Conservation (phyloP, 164 flowering plant species). For the Stephania yunnanensis region DNA sequence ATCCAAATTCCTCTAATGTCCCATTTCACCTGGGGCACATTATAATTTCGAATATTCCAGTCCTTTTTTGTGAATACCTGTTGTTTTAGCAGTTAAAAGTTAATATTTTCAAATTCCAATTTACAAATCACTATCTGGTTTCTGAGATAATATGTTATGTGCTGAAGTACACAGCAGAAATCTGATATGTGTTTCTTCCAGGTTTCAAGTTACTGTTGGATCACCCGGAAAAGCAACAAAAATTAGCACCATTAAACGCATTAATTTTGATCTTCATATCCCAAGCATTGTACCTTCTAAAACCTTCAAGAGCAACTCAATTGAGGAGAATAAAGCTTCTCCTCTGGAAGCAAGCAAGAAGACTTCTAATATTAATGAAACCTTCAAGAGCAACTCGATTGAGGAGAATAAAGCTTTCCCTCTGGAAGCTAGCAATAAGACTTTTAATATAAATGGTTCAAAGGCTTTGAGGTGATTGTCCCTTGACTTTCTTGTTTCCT, state of each 20-base stretch:
- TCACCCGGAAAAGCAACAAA: conserved; percentile 20
- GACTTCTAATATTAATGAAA: conserved; percentile 30
- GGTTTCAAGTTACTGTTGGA: conserved; percentile 23
- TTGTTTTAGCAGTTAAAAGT: too few species aligned
- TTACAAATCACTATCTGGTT: too few species aligned
- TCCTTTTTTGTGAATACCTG: too few species aligned
- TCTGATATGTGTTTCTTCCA: conserved; percentile 23
- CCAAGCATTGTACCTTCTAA: conserved; percentile 18
- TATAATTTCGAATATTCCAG: too few species aligned
- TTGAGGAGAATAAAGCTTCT: conserved; percentile 22
- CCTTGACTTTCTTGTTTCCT: background rate
- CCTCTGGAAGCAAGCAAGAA: conserved; percentile 25
- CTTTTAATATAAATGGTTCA: conserved; percentile 26
- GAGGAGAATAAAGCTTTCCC: conserved; percentile 23
- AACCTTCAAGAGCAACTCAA: conserved; percentile 21
- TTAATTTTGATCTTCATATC: conserved; percentile 21
- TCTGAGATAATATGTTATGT: background rate
- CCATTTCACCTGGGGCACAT: too few species aligned
- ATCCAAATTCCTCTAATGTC: too few species aligned
- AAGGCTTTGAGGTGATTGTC: conserved; percentile 24
- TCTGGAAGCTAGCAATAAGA: conserved; percentile 24
- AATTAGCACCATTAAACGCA: conserved; percentile 17
- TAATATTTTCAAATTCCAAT: too few species aligned
- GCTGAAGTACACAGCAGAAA: background rate
- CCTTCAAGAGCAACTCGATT: conserved; percentile 20